These are phyloP conservation scores for Microascus cirrosus DNA, from an alignment of 2,329 filamentous ascomycete genomes.

Conservation along the genomic window DNA sequence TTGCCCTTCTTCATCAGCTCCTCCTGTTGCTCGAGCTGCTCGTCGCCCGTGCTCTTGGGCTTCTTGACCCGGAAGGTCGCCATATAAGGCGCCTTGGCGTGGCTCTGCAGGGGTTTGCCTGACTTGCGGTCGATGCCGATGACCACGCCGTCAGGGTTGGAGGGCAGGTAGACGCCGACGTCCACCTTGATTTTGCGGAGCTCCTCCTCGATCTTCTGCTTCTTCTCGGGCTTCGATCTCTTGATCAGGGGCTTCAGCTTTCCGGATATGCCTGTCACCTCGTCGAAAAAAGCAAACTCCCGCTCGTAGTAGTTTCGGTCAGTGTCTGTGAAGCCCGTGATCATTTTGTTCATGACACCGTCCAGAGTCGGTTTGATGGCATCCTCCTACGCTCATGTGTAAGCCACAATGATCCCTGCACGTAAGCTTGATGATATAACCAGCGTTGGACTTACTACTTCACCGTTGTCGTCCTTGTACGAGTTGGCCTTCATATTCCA, in stretches of 20 bases:
- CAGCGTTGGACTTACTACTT: conserved; percentile 47
- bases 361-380: conserved; percentile 89
- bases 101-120: conserved; percentile 91
- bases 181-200: conserved; percentile 95
- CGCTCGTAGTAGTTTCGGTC: conserved; percentile 85
- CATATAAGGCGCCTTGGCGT: conserved; percentile 98
- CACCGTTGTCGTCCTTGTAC: conserved; percentile 91
- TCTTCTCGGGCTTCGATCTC: conserved; percentile 88
- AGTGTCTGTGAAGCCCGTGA: conserved; percentile 65
- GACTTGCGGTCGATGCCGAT: conserved; percentile 98
- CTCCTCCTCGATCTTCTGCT: conserved; percentile 98
- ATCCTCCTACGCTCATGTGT: conserved; percentile 51
- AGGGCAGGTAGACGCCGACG: conserved; percentile 91
- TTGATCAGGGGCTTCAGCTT: conserved; percentile 93
- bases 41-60: conserved; percentile 32
- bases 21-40: conserved; percentile 2
- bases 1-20: conserved; percentile 28
- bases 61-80: conserved; percentile 96
- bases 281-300: conserved; percentile 96
- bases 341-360: conserved; percentile 74
- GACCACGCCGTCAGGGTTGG: conserved; percentile 92
- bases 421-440: not conserved
- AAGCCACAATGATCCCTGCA: conserved; percentile 6
- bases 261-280: conserved; percentile 90
- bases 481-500: conserved; percentile 99